Evolutionary conservation across 2,329 filamentous ascomycete genomes (phyloP).

Genomic region (Colletotrichum musicola): DNA sequence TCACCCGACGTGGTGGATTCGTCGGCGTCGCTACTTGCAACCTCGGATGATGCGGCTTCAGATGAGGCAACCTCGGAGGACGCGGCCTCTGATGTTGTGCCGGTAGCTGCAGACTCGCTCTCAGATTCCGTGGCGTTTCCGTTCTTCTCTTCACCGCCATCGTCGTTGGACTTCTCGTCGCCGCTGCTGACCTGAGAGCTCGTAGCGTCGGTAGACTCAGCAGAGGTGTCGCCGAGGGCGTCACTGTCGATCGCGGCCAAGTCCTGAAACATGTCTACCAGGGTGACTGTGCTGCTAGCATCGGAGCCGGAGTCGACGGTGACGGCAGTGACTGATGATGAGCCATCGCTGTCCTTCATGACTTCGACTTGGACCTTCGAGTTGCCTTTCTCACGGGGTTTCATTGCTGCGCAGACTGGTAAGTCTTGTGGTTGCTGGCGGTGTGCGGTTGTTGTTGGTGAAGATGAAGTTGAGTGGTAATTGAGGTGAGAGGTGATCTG

Average conservation of each 20-base stretch:
- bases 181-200: slow-evolving; percentile 23
- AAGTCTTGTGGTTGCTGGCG: neutral
- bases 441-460: neutral
- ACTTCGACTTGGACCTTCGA: neutral
- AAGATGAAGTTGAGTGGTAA: neutral
- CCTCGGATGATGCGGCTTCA: slow-evolving; percentile 14
- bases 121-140: neutral
- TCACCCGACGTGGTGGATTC: slow-evolving; percentile 16
- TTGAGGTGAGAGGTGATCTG: neutral
- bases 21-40: neutral
- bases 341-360: slow-evolving; percentile 4
- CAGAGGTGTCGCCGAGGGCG: slow-evolving; percentile 15
- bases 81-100: neutral
- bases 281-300: slow-evolving; percentile 22
- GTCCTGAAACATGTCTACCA: slow-evolving; percentile 23
- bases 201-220: slow-evolving; percentile 14
- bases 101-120: neutral
- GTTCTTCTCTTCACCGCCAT: slow-evolving; percentile 3
- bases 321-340: slow-evolving; percentile 13
- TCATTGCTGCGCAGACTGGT: slow-evolving; percentile 4
- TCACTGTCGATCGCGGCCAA: neutral
- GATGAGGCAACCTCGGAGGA: neutral
- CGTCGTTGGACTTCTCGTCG: neutral
- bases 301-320: slow-evolving; percentile 20
- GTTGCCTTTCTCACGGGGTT: neutral